Conservation (phyloP, 352 stramenopile species). For the Phytophthora tubulina region DNA sequence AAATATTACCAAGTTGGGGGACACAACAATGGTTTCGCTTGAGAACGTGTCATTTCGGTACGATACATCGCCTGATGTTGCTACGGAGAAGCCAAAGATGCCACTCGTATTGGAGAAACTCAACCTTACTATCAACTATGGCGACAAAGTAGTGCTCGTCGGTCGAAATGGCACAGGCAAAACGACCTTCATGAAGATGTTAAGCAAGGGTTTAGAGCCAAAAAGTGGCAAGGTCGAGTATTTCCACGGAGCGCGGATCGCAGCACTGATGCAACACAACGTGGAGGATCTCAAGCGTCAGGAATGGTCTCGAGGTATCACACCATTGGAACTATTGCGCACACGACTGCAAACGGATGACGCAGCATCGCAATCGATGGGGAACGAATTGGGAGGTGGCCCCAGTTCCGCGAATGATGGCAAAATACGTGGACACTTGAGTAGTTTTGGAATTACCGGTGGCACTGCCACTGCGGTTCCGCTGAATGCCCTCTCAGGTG, state of each 20-base stretch:
- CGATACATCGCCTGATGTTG: conserved; percentile 1
- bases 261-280: conserved; percentile 71
- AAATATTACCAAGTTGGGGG: conserved; percentile 59
- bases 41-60: conserved; percentile 68
- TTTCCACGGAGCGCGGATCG: conserved; percentile 59
- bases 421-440: conserved; percentile 56
- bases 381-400: not conserved
- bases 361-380: conserved; percentile 7
- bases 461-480: conserved; percentile 45
- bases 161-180: conserved; percentile 90
- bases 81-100: conserved; percentile 18
- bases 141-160: conserved; percentile 88
- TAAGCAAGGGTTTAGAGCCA: conserved; percentile 82
- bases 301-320: conserved; percentile 53
- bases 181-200: conserved; percentile 95
- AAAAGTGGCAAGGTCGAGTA: conserved; percentile 53
- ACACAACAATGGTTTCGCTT: conserved; percentile 62
- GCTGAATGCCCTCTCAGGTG: conserved; percentile 54
- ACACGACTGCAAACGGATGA: conserved; percentile 52
- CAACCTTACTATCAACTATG: conserved; percentile 80
- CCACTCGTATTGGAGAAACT: conserved; percentile 70
- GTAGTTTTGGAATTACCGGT: conserved; percentile 58
- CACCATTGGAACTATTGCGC: conserved; percentile 53
- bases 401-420: conserved; percentile 34
- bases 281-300: conserved; percentile 70